phyloP scores from a whole-genome alignment of 441 rosid species.

The Croton laevigatus region DNA sequence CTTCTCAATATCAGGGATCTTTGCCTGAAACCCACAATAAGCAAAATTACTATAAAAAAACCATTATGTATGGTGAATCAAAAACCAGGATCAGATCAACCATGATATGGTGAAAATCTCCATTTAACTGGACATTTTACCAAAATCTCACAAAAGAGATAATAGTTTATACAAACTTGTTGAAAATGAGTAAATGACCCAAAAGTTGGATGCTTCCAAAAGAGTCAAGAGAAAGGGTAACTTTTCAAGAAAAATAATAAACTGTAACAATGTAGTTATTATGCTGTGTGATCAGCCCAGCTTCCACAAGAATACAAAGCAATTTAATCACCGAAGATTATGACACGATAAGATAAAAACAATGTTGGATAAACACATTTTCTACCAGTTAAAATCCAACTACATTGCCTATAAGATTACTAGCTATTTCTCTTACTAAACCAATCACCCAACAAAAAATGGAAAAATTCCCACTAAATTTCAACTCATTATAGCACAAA shows the following conservation, averaged over 20 bases:
- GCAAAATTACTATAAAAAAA: constrained; percentile 10
- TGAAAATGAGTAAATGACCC: background rate
- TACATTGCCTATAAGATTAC: background rate
- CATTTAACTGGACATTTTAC: background rate
- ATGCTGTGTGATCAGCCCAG: background rate
- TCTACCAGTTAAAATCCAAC: background rate
- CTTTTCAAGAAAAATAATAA: too few species aligned
- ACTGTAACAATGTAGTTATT: background rate
- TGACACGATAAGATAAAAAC: background rate
- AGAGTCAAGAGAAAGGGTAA: background rate
- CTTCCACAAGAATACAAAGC: background rate
- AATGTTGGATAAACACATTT: background rate
- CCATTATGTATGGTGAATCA: background rate
- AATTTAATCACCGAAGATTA: constrained; percentile 6
- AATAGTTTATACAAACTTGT: background rate
- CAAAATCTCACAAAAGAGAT: background rate
- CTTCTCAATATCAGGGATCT: constrained; percentile 89
- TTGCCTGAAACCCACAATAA: constrained; percentile 52
- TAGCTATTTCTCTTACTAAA: background rate
- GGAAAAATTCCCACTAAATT: constrained; percentile 1
- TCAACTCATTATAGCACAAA: background rate
- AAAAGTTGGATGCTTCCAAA: background rate
- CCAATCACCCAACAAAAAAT: background rate
- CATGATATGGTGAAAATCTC: background rate
- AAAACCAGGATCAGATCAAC: background rate